Evolutionary conservation across 1,284 basidiomycete species (phyloP).

Genomic region (Sanguinoderma infundibulare): DNA sequence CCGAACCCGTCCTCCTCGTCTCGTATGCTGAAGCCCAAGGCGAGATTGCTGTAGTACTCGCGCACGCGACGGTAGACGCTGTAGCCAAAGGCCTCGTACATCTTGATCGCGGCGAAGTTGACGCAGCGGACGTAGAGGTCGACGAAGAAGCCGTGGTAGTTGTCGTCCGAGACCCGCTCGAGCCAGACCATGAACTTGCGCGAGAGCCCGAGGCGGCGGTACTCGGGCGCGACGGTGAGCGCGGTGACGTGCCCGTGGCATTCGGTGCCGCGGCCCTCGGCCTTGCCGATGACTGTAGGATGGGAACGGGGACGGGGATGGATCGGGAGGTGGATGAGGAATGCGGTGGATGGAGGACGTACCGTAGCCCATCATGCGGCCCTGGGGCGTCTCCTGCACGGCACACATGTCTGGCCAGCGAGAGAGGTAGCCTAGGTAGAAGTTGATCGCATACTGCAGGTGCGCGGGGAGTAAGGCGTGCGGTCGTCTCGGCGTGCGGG

Average conservation of each 20-base stretch:
- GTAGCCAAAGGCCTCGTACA: slow-evolving; percentile 90
- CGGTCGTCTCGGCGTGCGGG: background rate
- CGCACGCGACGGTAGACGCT: slow-evolving; percentile 84
- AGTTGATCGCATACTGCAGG: slow-evolving; percentile 78
- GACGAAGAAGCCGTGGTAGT: slow-evolving; percentile 84
- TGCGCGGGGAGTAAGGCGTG: background rate
- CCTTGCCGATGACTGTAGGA: slow-evolving; percentile 79
- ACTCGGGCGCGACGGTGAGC: slow-evolving; percentile 90
- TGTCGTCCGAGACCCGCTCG: slow-evolving; percentile 79
- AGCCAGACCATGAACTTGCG: slow-evolving; percentile 83
- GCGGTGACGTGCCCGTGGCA: slow-evolving; percentile 94
- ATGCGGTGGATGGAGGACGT: slow-evolving; percentile 31
- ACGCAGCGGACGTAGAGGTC: slow-evolving; percentile 90
- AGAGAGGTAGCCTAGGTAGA: slow-evolving; percentile 87
- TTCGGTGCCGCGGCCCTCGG: slow-evolving; percentile 73
- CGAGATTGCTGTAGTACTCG: slow-evolving; percentile 85
- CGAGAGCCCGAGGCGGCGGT: slow-evolving; percentile 83
- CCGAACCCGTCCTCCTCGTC: slow-evolving; percentile 93
- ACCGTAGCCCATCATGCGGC: slow-evolving; percentile 89
- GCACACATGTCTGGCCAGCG: slow-evolving; percentile 91
- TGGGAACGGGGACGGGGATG: background rate
- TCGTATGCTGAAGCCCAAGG: slow-evolving; percentile 64
- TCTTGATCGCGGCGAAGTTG: slow-evolving; percentile 75
- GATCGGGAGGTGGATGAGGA: background rate
- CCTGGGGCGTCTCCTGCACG: slow-evolving; percentile 77